phyloP scores from a whole-genome alignment of 2,329 filamentous ascomycete genomes.

The Colletotrichum paranaense region DNA sequence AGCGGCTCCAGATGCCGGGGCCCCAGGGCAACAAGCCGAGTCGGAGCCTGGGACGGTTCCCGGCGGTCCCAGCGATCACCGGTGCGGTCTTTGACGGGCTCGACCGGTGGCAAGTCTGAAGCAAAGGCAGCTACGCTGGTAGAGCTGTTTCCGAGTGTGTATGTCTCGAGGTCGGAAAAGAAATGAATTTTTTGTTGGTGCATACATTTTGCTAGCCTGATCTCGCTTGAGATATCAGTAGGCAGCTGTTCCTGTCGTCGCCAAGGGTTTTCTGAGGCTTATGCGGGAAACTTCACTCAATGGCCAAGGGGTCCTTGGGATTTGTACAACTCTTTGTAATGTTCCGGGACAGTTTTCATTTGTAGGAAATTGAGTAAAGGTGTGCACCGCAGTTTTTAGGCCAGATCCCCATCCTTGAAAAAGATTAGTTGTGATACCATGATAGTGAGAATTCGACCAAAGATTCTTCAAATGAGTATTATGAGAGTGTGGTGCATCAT shows the following conservation, averaged over 20 bases:
- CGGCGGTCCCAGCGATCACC: neutral
- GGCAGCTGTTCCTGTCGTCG: neutral
- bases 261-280: neutral
- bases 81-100: neutral
- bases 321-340: constrained; percentile 3
- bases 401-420: neutral
- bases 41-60: neutral
- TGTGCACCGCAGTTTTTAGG: constrained; percentile 1
- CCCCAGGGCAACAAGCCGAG: neutral
- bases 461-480: neutral
- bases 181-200: neutral
- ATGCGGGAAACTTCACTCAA: neutral
- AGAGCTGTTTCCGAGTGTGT: constrained; percentile 21
- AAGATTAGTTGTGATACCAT: constrained; percentile 20
- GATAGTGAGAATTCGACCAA: neutral
- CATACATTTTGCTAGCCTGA: constrained; percentile 6
- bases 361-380: neutral
- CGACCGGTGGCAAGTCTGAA: neutral
- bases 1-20: neutral
- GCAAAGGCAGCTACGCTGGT: constrained; percentile 23
- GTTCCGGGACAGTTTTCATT: neutral
- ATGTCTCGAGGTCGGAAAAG: neutral
- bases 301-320: neutral
- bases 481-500: neutral
- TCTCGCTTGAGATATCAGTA: neutral